Base-by-base conservation (phyloP, 495 filamentous ascomycete genomes). In the Coniosporium apollinis region DNA sequence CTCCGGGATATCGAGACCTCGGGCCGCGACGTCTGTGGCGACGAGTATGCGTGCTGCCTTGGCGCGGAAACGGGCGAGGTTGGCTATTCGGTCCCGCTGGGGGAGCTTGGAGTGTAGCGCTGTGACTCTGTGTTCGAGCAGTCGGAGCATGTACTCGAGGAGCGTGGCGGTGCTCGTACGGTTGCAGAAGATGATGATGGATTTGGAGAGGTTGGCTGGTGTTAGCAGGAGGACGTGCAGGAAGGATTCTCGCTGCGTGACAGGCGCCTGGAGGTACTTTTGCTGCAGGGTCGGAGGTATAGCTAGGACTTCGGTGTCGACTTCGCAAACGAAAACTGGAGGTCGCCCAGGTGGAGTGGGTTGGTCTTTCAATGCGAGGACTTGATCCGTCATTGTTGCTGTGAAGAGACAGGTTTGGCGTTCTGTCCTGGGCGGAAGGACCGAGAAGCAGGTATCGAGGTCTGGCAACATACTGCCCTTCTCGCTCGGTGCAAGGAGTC, bases 341-440 rank as follows among this genome's bases (percentile, higher is more conserved):
- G 70, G 73, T 37, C 78, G 74, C 19, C 67, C 66, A 2, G 65
- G 56, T 10, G 70, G 54, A n/a, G 67, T 66, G 9, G 84, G 76
- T 50, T 79, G 65, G 19, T 74, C 65, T 52, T 92, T 83, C 26
- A 96, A 56, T 3, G 79, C 76, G 24, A 76, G 72, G 6, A 97
- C 82, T 58, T 96, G 87, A n/a, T 79, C 72, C 0, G 91, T 96
- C 17, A 96, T 66, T 3, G 89, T 97, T 9, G 89, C 89, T 1
- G 89, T 97, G 62, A 96, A 97, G n/a, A 96, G 72, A 26, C 86
- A 72, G 7, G 85, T 92, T 45, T 94, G 91, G 10, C 89, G 71
- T 46, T 82, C 64, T 2, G 61, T 50, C 0, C 66, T 57, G 0
- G 83, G 70, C 1, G 89, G 87, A 1, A 96, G 69, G 2, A 74